phyloP scores from a whole-genome alignment of 805 yeast genomes.

The Millerozyma miso region DNA sequence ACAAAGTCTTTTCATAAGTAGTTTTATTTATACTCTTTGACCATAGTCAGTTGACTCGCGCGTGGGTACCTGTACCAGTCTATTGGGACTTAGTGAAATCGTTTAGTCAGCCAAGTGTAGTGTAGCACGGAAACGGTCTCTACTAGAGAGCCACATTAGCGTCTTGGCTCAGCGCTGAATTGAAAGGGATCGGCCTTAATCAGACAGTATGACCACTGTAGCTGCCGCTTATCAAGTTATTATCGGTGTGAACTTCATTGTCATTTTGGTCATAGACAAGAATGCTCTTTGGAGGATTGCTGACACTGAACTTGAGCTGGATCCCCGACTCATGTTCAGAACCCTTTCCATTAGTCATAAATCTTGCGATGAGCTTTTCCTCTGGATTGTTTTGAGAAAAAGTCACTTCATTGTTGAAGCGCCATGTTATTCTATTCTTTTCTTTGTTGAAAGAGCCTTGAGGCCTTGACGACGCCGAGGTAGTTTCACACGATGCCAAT shows the following conservation, averaged over 20 bases:
- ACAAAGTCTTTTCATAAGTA: too few species aligned
- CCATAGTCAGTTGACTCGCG: too few species aligned
- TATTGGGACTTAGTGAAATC: too few species aligned
- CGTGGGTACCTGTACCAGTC: too few species aligned
- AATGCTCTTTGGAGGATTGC: conserved; percentile 39
- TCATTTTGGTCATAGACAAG: conserved; percentile 26
- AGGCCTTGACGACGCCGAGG: conserved; percentile 84
- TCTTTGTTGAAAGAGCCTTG: conserved; percentile 88
- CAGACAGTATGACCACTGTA: conserved; percentile 37
- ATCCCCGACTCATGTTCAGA: conserved; percentile 74
- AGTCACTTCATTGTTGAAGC: conserved; percentile 42
- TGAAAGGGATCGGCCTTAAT: too few species aligned
- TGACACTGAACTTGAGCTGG: conserved; percentile 58
- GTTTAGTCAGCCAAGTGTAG: too few species aligned
- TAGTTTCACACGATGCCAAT: conserved; percentile 56
- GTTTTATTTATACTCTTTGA: too few species aligned
- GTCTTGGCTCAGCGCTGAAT: too few species aligned
- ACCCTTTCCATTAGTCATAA: conserved; percentile 69
- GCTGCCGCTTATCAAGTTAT: conserved; percentile 47
- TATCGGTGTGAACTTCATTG: conserved; percentile 42
- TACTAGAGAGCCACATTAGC: too few species aligned
- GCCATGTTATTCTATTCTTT: conserved; percentile 83
- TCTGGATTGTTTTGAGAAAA: conserved; percentile 41
- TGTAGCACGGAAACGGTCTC: too few species aligned
- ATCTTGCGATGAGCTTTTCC: conserved; percentile 79